Conservation (phyloP, 768 basidiomycete genomes). For the Rhodotorula kratochvilovae region DNA sequence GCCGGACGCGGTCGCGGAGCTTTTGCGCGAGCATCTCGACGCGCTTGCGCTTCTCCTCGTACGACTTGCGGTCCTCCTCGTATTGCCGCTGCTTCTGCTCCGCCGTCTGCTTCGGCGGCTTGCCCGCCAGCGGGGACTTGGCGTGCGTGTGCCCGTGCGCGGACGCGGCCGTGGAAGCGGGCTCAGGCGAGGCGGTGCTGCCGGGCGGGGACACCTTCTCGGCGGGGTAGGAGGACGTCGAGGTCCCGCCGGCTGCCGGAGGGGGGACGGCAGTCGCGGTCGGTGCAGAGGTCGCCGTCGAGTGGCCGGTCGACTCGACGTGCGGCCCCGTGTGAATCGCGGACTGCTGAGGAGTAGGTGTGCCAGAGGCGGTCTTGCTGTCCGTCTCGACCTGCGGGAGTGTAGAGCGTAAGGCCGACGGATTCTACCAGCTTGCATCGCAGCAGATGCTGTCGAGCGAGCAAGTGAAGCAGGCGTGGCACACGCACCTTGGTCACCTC, state of each 20-base stretch:
- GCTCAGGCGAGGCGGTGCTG: not conserved
- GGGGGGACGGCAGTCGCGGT: conserved; percentile 5
- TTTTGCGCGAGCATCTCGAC: conserved; percentile 70
- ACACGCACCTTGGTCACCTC: conserved; percentile 44
- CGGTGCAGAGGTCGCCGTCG: not conserved
- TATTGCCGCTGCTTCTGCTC: conserved; percentile 80
- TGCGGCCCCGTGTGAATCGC: conserved; percentile 20
- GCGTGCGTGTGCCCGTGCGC: conserved; percentile 34
- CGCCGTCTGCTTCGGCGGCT: conserved; percentile 54
- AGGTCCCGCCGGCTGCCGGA: not conserved
- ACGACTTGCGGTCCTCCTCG: conserved; percentile 64
- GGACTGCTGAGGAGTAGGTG: not conserved
- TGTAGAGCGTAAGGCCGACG: not conserved
- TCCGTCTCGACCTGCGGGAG: not conserved
- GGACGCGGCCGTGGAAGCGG: no score
- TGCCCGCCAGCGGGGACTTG: conserved; percentile 35
- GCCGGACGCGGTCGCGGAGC: conserved; percentile 75
- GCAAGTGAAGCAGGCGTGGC: not conserved
- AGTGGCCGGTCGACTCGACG: conserved; percentile 11
- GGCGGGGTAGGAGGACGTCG: not conserved
- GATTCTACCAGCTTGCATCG: not conserved
- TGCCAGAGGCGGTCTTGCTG: not conserved
- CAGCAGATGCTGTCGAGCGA: no score
- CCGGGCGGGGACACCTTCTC: conserved; percentile 50
- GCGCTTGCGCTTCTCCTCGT: conserved; percentile 70